phyloP scores from a whole-genome alignment of 2,329 filamentous ascomycete species.

The Stagonosporopsis rhizophila region DNA sequence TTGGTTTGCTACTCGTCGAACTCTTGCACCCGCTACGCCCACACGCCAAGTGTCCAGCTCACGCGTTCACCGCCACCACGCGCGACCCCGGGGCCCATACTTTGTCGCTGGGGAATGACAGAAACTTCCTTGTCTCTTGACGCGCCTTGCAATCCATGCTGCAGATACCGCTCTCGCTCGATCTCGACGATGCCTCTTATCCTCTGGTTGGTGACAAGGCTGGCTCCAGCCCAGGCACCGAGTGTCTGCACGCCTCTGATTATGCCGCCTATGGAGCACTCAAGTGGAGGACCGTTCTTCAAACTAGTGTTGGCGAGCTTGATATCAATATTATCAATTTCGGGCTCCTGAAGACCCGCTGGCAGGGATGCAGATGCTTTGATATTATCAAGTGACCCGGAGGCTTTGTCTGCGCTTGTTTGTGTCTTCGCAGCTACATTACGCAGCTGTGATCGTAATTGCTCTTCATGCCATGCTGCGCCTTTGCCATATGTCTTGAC shows the following conservation, averaged over 20 bases:
- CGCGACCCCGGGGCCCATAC: slow-evolving; percentile 62
- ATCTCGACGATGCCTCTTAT: slow-evolving; percentile 73
- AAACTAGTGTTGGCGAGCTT: slow-evolving; percentile 61
- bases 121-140: slow-evolving; percentile 67
- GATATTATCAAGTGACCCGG: slow-evolving; percentile 28
- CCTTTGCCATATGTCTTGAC: slow-evolving; percentile 74
- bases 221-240: slow-evolving; percentile 77
- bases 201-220: slow-evolving; percentile 71
- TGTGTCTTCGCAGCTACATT: slow-evolving; percentile 27
- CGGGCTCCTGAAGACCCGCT: slow-evolving; percentile 56
- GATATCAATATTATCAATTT: slow-evolving; percentile 65
- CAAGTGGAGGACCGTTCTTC: slow-evolving; percentile 48
- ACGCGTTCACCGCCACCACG: slow-evolving; percentile 43
- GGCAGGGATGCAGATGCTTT: slow-evolving; percentile 22
- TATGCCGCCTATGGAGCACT: slow-evolving; percentile 59
- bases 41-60: slow-evolving; percentile 51
- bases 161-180: slow-evolving; percentile 74
- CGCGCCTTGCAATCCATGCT: slow-evolving; percentile 70
- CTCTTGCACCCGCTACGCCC: no score
- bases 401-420: slow-evolving; percentile 33
- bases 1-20: no score
- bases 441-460: slow-evolving; percentile 34
- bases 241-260: slow-evolving; percentile 73
- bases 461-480: slow-evolving; percentile 41
- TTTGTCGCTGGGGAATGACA: slow-evolving; percentile 65